Conservation (phyloP, 345 rosid genomes). For the Populus pruinosa region DNA sequence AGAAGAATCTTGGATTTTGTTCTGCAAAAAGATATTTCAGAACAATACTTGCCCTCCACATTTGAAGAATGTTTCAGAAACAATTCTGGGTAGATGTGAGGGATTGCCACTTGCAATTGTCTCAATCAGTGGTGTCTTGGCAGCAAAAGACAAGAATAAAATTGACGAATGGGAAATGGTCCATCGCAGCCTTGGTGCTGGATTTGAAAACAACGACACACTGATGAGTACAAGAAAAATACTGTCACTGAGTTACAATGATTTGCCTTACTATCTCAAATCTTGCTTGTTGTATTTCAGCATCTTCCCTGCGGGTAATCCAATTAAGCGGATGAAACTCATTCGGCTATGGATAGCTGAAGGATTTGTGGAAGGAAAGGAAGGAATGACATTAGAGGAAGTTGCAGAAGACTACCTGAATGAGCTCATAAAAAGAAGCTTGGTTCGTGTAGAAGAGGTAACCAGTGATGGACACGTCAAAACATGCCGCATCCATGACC, state of each 20-base stretch:
- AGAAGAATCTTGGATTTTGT: slow-evolving; percentile 16
- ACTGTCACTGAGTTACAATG: slow-evolving; percentile 4
- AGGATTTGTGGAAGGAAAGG: slow-evolving; percentile 5
- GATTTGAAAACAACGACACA: not conserved
- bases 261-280: slow-evolving; percentile 4
- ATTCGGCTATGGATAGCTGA: slow-evolving; percentile 9
- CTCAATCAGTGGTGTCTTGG: slow-evolving; percentile 24
- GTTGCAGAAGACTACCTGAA: slow-evolving; percentile 7
- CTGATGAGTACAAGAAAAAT: not conserved
- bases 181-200: slow-evolving; percentile 2
- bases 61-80: slow-evolving; percentile 17
- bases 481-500: slow-evolving; percentile 9
- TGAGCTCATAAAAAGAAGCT: slow-evolving; percentile 10
- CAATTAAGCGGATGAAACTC: not conserved
- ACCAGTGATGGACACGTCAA: not conserved
- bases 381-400: not conserved
- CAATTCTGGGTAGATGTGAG: slow-evolving; percentile 17
- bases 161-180: slow-evolving; percentile 10
- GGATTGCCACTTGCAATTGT: slow-evolving; percentile 30
- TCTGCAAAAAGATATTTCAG: slow-evolving; percentile 24
- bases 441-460: not conserved
- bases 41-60: slow-evolving; percentile 6
- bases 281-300: not conserved
- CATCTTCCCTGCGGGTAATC: slow-evolving; percentile 2
- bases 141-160: not conserved